A percentile compares a stretch with the other conserved stretches of the same genome.
Conservation (phyloP, 1,284 basidiomycete genomes). For the Butyriboletus appendiculatus region DNA sequence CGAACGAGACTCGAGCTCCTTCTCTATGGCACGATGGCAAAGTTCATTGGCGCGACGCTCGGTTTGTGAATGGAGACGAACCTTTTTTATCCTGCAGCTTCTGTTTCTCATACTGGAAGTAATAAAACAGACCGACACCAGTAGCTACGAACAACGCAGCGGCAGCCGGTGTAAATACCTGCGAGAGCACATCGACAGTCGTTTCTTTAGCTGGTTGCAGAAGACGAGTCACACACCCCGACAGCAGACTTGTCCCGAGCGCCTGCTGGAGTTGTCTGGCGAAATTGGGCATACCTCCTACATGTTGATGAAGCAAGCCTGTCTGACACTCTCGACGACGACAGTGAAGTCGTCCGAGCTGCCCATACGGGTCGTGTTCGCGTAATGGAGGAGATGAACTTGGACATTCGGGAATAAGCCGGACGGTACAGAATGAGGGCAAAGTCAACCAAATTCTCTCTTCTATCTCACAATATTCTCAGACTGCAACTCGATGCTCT, state of each 20-base stretch:
- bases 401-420: slow-evolving; percentile 22
- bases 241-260: slow-evolving; percentile 43
- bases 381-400: slow-evolving; percentile 15
- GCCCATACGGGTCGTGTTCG: slow-evolving; percentile 17
- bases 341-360: slow-evolving; percentile 5
- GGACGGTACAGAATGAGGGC: too few relatives aligned
- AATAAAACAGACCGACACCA: slow-evolving; percentile 82
- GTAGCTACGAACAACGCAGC: slow-evolving; percentile 83
- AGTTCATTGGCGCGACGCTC: too few relatives aligned
- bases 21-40: slow-evolving; percentile 44
- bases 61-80: slow-evolving; percentile 29
- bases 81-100: slow-evolving; percentile 75
- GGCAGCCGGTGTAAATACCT: slow-evolving; percentile 90
- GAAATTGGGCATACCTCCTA: slow-evolving; percentile 22
- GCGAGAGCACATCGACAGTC: neutral
- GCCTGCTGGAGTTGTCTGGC: slow-evolving; percentile 24
- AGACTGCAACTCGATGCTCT: neutral
- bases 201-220: neutral
- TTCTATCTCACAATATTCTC: neutral
- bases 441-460: neutral
- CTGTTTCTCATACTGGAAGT: slow-evolving; percentile 89
- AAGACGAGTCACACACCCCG: slow-evolving; percentile 38
- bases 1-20: slow-evolving; percentile 60
- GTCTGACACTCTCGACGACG: neutral
- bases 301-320: neutral